Evolutionary conservation across 257 asterid species (phyloP), one percentile per base, ranked within the genome.

Genomic region (Solanum commersonii): DNA sequence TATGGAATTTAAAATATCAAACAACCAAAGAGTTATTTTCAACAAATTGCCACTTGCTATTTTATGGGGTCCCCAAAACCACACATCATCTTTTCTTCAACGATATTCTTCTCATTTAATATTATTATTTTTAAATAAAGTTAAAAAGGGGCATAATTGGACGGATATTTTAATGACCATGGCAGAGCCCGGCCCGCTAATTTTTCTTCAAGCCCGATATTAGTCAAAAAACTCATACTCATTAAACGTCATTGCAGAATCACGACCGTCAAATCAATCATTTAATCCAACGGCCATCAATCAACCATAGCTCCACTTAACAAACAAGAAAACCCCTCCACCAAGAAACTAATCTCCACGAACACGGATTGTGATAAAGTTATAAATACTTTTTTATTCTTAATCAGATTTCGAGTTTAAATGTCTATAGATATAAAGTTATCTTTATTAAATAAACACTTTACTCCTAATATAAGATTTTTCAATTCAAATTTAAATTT

Each of bases 261-360:
- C 87, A 27, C 25, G 8, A 84, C 88, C 90, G 87, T 88, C 40
- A 27, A 85, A 87, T 68, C 18, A 81, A 49, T 0, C 12, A 81
- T 27, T 40, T 33, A 71, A 90, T 91, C 89, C 16, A 15, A 91
- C 89, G 93, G 93, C n/a, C 81, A 5, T 1, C 20, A 89, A 42
- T 35, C 44, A 81, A 8, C 4, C 44, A 67, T 88, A 74, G 68
- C 16, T 81, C 86, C 92, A 89, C 90, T 22, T 42, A 22, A 71
- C 77, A 90, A 63, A 82, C 87, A 37, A 46, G 46, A 56, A 85
- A 92, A 86, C 94, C 93, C 91, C 93, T 89, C 92, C 93, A 90
- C 95, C 93, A 90, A 91, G 94, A 87, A 93, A 93, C 90, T 78
- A 86, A 76, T 84, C 85, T 87, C n/a, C n/a, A 18, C n/a, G 3